Conservation (phyloP, 768 basidiomycete genomes). For the Cantharellus cinnabarinus region DNA sequence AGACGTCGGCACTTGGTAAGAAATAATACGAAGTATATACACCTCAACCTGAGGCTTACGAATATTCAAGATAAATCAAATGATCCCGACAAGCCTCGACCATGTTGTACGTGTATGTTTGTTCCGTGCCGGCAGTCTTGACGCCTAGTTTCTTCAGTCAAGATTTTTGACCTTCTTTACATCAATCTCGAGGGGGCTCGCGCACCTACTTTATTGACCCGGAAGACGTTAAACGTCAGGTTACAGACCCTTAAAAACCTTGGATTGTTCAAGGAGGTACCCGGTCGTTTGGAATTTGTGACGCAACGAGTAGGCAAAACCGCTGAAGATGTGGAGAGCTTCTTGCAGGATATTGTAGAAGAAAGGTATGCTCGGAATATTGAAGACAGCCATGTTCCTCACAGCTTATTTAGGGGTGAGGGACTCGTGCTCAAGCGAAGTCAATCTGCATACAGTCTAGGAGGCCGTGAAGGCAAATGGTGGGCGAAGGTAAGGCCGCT, state of each 20-base stretch:
- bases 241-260: slow-evolving; percentile 44
- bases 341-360: slow-evolving; percentile 70
- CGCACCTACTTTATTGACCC: slow-evolving; percentile 36
- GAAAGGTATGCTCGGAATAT: slow-evolving; percentile 17
- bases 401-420: slow-evolving; percentile 40
- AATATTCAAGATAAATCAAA: slow-evolving; percentile 29
- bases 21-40: not conserved
- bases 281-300: slow-evolving; percentile 66
- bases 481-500: slow-evolving; percentile 66
- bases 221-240: slow-evolving; percentile 50
- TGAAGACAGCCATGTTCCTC: not conserved
- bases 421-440: slow-evolving; percentile 86
- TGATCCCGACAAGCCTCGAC: slow-evolving; percentile 52
- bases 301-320: slow-evolving; percentile 53
- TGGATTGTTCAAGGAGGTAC: slow-evolving; percentile 32
- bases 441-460: slow-evolving; percentile 56
- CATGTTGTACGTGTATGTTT: slow-evolving; percentile 56
- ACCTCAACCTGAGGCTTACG: not conserved
- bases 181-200: slow-evolving; percentile 35
- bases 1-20: slow-evolving; percentile 72
- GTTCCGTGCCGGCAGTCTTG: not conserved
- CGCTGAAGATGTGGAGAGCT: slow-evolving; percentile 56
- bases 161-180: slow-evolving; percentile 85
- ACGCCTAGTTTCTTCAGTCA: slow-evolving; percentile 34
- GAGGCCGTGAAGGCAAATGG: slow-evolving; percentile 58